Base-by-base conservation (phyloP, 2,329 filamentous ascomycete genomes). In the Pseudovirgaria hyperparasitica region DNA sequence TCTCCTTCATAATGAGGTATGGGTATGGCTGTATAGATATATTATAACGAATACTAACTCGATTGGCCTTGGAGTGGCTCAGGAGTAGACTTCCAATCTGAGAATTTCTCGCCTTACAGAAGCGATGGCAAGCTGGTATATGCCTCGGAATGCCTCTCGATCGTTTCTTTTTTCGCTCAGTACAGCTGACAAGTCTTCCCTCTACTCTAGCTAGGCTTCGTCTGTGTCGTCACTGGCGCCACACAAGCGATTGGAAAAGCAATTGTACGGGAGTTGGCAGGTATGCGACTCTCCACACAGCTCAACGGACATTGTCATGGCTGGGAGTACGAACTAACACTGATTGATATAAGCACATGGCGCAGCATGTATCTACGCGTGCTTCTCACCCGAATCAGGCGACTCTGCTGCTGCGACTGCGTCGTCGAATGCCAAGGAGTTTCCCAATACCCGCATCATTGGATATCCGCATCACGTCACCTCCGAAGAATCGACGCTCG, bases 141-240 rank as follows among this genome's bases (percentile, higher is more conserved):
- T 52, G 5, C 6, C n/a, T 4, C 12, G n/a, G 27, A 4, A 7
- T 28, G 17, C 15, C n/a, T 22, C 12, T 8, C 8, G 10, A 15
- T 31, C 16, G 15, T 6, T 22, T 9, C 9, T 4, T 16, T 10
- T 3, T 4, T 9, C 10, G 11, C 22, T 29, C 14, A 3, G 18
- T 12, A 21, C 5, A 18, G 18, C 16, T 9, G n/a, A 17, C 22
- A 23, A 14, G 17, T 16, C 3, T 18, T 7, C 22, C 14, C 22
- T 7, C 7, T 9, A 6, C 5, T n/a, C 24, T 20, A 20, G 19
- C 19, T 8, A n/a, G 72, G 72, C 22, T 76, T 76, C 38, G 65
- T 76, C 12, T 76, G 72, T 38, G 63, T 76, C 9, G 71, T 76
- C 5, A 74, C 70, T 1, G 70, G 71, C 9, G 69, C 71, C 14